Base-by-base conservation (phyloP, 2,329 filamentous ascomycete genomes). In the Allantophomopsis lycopodina region DNA sequence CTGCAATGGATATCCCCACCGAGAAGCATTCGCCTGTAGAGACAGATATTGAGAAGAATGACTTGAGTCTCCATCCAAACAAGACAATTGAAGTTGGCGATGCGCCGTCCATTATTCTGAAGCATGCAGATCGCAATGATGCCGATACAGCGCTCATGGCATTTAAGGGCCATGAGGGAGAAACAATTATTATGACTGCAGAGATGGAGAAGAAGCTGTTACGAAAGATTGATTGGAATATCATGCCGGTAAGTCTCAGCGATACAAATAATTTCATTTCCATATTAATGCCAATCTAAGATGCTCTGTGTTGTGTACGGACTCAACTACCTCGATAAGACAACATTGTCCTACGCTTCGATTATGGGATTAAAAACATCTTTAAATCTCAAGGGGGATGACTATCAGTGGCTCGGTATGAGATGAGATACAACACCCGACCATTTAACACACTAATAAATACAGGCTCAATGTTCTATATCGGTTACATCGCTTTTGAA, bases 281-380 rank as follows among this genome's bases (percentile, higher is more conserved):
- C 14, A 20, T 12, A 12, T 23, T 36, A 17, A 40, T 44, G 12
- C 48, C 36, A 35, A 7, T 30, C 35, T 21, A 28, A 59, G 56
- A 57, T 76, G 46, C 61, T 77, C 50, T 76, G 71, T 42, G 49
- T 71, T 21, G 62, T 76, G 4, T 76, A 77, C 46, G 69, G 69
- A 1, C 59, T 76, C 49, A 73, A 76, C 46, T 76, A 65, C 50
- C 57, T 77, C 6, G 54, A 56, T 35, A 56, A 70, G 47, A 68
- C 64, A 0, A 68, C 65, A 0, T 46, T 69, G 6, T 67, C 64
- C 1, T 69, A 69, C 40, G 64, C 66, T 3, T 65, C 60, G 42
- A 55, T 69, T 16, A 69, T 69, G 65, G 66, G 66, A 0, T 51
- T 70, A 32, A 59, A 62, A 42, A 55, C 48, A 3, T 64, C 66